Evolutionary conservation across 129 eudicot genomes (phyloP).

Genomic region (Flaveria ramosissima): DNA sequence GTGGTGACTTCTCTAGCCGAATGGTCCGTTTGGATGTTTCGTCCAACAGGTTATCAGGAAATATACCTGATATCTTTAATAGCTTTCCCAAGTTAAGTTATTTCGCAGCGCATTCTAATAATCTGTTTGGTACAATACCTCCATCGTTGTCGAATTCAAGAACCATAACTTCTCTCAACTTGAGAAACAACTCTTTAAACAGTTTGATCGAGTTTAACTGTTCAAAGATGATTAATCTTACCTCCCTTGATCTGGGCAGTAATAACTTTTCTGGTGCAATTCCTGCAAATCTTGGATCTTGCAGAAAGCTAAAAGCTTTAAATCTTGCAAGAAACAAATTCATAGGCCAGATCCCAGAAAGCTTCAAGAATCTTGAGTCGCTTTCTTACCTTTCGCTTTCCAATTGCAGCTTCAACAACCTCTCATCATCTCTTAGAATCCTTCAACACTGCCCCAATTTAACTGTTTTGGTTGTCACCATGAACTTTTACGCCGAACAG

Average conservation of each 20-base stretch:
- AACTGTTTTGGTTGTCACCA: background rate
- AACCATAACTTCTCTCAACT: slow-evolving; percentile 39
- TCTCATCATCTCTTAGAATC: slow-evolving; percentile 12
- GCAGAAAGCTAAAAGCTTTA: background rate
- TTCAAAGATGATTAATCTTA: slow-evolving; percentile 45
- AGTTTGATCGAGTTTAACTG: slow-evolving; percentile 54
- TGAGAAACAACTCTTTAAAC: slow-evolving; percentile 59
- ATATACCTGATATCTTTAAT: slow-evolving; percentile 61
- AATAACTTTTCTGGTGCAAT: background rate
- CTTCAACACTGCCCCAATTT: background rate
- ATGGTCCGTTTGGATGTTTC: slow-evolving; percentile 57
- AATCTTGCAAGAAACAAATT: slow-evolving; percentile 7
- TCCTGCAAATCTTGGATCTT: background rate
- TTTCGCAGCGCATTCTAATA: slow-evolving; percentile 53
- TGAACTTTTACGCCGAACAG: background rate
- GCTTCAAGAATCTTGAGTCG: background rate
- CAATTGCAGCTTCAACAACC: slow-evolving; percentile 11
- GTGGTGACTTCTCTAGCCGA: slow-evolving; percentile 37
- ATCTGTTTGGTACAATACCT: slow-evolving; percentile 55
- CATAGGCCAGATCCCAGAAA: background rate
- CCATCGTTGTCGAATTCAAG: slow-evolving; percentile 54
- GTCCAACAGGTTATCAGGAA: slow-evolving; percentile 46
- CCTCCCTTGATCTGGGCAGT: background rate
- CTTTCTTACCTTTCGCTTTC: slow-evolving; percentile 17
- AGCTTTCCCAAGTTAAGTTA: slow-evolving; percentile 34